Conservation (phyloP, 2,329 filamentous ascomycete species). For the Dissoconium aciculare region DNA sequence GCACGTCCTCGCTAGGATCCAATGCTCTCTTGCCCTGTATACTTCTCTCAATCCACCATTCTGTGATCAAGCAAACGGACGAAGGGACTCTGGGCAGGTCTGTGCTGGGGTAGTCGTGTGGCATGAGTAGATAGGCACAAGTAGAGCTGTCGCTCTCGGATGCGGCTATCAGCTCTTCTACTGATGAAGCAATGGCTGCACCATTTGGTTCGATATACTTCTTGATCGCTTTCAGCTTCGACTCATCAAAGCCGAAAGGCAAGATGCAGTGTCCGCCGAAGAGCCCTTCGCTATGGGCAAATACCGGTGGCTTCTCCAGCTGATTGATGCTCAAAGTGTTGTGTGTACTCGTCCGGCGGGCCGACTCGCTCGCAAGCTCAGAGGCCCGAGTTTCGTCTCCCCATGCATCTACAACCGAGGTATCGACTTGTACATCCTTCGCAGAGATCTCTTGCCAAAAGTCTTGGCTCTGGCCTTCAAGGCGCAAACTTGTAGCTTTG, state of each 20-base stretch:
- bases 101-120: constrained; percentile 13
- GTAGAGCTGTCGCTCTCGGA: constrained; percentile 8
- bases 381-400: constrained; percentile 11
- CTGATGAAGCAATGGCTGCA: constrained; percentile 15
- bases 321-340: background rate
- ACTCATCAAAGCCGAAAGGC: constrained; percentile 17
- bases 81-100: constrained; percentile 15
- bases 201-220: constrained; percentile 18
- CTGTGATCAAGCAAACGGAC: constrained; percentile 48
- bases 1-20: constrained; percentile 51
- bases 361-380: constrained; percentile 2
- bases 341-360: constrained; percentile 3
- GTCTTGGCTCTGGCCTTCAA: constrained; percentile 62
- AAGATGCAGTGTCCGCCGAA: constrained; percentile 19
- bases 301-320: background rate
- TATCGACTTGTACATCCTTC: constrained; percentile 15
- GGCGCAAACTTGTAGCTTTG: constrained; percentile 70
- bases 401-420: constrained; percentile 15
- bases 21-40: constrained; percentile 60
- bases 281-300: constrained; percentile 13
- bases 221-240: constrained; percentile 10
- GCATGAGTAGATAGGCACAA: constrained; percentile 20
- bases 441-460: constrained; percentile 81
- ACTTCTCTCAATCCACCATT: constrained; percentile 88
- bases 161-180: constrained; percentile 13